Percentiles rank a stretch among this genome's conserved stretches.
Conservation (phyloP, 371 early-diverging fungal genomes). For the Lichtheimia corymbifera region DNA sequence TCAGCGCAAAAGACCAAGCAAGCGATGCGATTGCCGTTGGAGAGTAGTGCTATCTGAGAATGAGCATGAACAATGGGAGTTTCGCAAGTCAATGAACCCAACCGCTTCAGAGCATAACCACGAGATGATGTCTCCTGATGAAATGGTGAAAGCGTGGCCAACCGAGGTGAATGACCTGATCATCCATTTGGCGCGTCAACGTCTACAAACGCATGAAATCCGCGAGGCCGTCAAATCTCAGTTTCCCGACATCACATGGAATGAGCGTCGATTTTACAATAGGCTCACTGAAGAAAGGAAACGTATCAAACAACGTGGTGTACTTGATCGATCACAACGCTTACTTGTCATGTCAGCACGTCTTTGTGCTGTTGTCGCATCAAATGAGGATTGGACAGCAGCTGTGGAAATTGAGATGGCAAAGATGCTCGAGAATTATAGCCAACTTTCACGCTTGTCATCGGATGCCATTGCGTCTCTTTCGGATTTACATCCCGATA, state of each 20-base stretch:
- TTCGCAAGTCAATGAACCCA: slow-evolving; percentile 57
- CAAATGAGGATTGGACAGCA: slow-evolving; percentile 44
- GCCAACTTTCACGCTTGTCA: slow-evolving; percentile 21
- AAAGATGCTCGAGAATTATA: slow-evolving; percentile 32
- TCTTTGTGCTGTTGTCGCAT: slow-evolving; percentile 40
- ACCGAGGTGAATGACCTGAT: slow-evolving; percentile 45
- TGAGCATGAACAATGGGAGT: slow-evolving; percentile 50
- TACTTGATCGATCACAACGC: slow-evolving; percentile 47
- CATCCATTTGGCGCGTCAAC: slow-evolving; percentile 41
- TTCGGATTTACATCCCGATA: slow-evolving; percentile 18
- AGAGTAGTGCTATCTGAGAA: slow-evolving; percentile 54
- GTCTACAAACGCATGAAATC: slow-evolving; percentile 55
- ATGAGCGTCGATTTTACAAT: slow-evolving; percentile 63
- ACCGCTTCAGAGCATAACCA: slow-evolving; percentile 62
- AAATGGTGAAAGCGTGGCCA: slow-evolving; percentile 56
- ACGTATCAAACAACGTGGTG: slow-evolving; percentile 44
- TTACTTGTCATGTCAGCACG: slow-evolving; percentile 38
- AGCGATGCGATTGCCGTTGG: slow-evolving; percentile 62
- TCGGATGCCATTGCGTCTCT: slow-evolving; percentile 16
- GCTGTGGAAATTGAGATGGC: slow-evolving; percentile 36
- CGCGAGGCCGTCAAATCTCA: slow-evolving; percentile 57
- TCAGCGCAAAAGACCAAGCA: slow-evolving; percentile 54
- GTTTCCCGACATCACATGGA: slow-evolving; percentile 61
- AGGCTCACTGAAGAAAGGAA: slow-evolving; percentile 57
- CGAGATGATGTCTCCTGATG: slow-evolving; percentile 46